Percentiles rank a stretch among this genome's conserved stretches.
phyloP scores from a whole-genome alignment of 768 basidiomycete species.

The Mycena epipterygia region DNA sequence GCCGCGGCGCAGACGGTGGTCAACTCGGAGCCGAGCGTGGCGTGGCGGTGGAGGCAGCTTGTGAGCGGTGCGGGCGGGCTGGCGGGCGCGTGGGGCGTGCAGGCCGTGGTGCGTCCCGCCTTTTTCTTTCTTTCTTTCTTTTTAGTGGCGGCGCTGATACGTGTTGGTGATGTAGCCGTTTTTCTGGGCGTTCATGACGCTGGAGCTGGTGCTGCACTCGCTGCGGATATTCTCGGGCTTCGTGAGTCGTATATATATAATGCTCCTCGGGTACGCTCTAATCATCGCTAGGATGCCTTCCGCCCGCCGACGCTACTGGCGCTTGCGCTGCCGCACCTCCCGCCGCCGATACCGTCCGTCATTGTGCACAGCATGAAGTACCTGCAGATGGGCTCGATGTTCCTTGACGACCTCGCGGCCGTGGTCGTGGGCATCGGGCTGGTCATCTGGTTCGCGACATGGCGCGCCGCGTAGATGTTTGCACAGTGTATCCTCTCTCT shows the following conservation, averaged over 20 bases:
- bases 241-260: constrained; percentile 55
- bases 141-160: constrained; percentile 15
- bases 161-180: constrained; percentile 67
- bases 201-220: constrained; percentile 81
- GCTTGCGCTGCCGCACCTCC: constrained; percentile 74
- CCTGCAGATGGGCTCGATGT: constrained; percentile 72
- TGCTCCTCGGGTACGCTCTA: not conserved
- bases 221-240: constrained; percentile 77
- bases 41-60: constrained; percentile 77
- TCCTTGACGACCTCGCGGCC: constrained; percentile 81
- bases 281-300: constrained; percentile 62
- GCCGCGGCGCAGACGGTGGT: constrained; percentile 52
- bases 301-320: constrained; percentile 72
- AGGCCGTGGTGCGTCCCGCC: constrained; percentile 70
- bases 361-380: constrained; percentile 77
- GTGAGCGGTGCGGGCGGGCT: constrained; percentile 45
- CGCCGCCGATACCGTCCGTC: constrained; percentile 72
- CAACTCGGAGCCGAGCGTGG: constrained; percentile 46
- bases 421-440: constrained; percentile 81
- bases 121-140: not conserved
- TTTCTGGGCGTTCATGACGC: constrained; percentile 85
- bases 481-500: too few species aligned
- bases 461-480: constrained; percentile 50
- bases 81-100: constrained; percentile 61
- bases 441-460: constrained; percentile 67